Evolutionary conservation across 805 yeast genomes (phyloP), one percentile per base, ranked within the genome.

Genomic region (Starmera pachycereana): DNA sequence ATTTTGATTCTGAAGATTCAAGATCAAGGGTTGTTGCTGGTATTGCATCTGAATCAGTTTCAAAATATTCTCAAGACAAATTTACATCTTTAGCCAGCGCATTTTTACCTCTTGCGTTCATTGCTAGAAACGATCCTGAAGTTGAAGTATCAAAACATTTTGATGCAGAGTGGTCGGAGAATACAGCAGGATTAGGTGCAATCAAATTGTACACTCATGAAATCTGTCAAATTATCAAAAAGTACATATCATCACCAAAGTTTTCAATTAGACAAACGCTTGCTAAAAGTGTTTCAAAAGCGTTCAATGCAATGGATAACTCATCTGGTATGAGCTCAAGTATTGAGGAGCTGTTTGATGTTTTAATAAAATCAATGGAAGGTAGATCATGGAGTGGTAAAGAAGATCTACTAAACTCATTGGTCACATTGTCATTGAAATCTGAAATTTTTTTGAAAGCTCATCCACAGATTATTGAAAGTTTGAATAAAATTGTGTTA

Each of bases 301-400:
- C 84, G 9, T 68, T 81, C 43, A 64, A 66, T 39, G 61, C 67
- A 4, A 57, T 80, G 10, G 68, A 65, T 29, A 54, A 49, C 4
- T 50, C 53, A 11, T 41, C 53, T 10, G 38, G 43, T 11, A 45
- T 47, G 3, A 45, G 54, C 1, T 44, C 54, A 4, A 45, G 55
- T 4, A 56, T 48, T 18, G 53, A 53, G 3, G 55, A 49, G 13
- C 55, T 86, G 13, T 73, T 83, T 42, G 59, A 63, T 0, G 62
- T 77, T 7, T 62, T 86, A 36, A 54, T 83, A 13, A 69, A 68
- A 27, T 76, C 94, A 0, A 68, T 78, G 40, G 66, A 69, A 40
- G 96, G 96, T 1, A 74, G 94, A 44, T 73, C 90, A 9, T 90
- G 96, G 92, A 69, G 70, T 12, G 97, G 97, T 6, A 90, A 90